Evolutionary conservation across 345 rosid genomes (phyloP).

Genomic region (Eutrema japonicum): DNA sequence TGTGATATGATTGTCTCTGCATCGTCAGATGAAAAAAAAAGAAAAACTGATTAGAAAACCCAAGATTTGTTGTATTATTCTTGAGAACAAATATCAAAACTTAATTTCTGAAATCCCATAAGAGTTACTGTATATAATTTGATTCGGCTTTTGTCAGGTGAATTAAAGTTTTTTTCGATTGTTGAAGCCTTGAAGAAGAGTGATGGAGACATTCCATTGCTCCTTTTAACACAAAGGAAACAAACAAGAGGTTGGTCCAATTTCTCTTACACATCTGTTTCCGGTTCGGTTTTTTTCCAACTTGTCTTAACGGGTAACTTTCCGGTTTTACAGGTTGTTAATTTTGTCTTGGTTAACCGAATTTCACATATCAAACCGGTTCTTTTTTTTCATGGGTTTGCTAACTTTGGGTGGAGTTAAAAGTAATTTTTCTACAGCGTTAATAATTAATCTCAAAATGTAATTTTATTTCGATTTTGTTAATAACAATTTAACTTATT

Average conservation of each 20-base stretch:
- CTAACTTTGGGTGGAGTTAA: constrained; percentile 18
- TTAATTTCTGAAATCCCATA: constrained; percentile 23
- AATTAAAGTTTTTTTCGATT: constrained; percentile 45
- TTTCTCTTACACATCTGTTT: constrained; percentile 47
- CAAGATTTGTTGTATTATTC: constrained; percentile 23
- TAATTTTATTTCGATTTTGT: neutral
- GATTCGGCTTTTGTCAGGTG: constrained; percentile 66
- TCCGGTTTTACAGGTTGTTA: constrained; percentile 56
- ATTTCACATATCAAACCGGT: constrained; percentile 39
- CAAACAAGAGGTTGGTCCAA: constrained; percentile 60
- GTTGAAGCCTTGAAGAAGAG: constrained; percentile 58
- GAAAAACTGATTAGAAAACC: constrained; percentile 22
- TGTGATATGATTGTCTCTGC: constrained; percentile 30
- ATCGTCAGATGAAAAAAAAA: constrained; percentile 31
- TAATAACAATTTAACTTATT: constrained; percentile 27
- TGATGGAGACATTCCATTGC: constrained; percentile 79
- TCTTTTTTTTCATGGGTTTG: constrained; percentile 19
- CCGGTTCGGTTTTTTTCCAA: constrained; percentile 40
- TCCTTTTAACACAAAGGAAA: constrained; percentile 44
- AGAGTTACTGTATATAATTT: constrained; percentile 40
- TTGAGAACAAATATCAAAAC: constrained; percentile 26
- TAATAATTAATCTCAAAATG: neutral
- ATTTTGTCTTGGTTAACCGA: constrained; percentile 45
- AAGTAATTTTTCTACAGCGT: constrained; percentile 3
- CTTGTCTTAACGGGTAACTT: constrained; percentile 32